Base-by-base conservation (phyloP, 345 rosid species). In the Eutrema heterophyllum region DNA sequence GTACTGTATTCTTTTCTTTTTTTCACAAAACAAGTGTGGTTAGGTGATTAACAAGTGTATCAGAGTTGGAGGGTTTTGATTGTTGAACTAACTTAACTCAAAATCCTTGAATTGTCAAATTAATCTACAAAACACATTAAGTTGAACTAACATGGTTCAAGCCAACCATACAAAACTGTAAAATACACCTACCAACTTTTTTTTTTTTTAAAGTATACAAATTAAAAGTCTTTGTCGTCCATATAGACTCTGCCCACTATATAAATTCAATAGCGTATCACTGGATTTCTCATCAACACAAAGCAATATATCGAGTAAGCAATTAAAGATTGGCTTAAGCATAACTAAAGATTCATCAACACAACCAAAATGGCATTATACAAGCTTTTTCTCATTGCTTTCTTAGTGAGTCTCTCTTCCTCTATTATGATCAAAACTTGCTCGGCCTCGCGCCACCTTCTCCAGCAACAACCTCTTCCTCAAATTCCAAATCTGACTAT, bases 121-220 rank as follows among this genome's bases (percentile, higher is more conserved):
- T 56, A 65, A 39, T 58, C 4, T 53, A 15, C 32, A 14, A 7
- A 10, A 61, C n/a, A 65, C 44, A 65, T 38, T 15, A 58, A 67
- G 78, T 75, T 75, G 78, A 75, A 39, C 63, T 50, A 75, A 60
- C 78, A 27, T 41, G 24, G 56, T 35, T 48, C 52, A 64, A 48
- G 15, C 43, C 66, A 73, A 73, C 67, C 26, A 65, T 13, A 53
- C 50, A 39, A 0, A 58, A 59, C 44, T 1, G 16, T 52, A 21
- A 52, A 64, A 1, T 13, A 62, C 68, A 73, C 52, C 43, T 21
- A 21, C 24, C 24, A 21, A 21, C 0, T 1, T 21, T 1, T 21
- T 21, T 21, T 21, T 1, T 18, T 21, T 21, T 21, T 21, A 1
- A 21, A 21, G 24, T 21, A 21, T 21, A 21, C 24, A 21, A 21